Percentiles rank a stretch among this genome's conserved stretches.
phyloP scores from a whole-genome alignment of 768 basidiomycete species.

The Sistotremastrum niveocremeum region DNA sequence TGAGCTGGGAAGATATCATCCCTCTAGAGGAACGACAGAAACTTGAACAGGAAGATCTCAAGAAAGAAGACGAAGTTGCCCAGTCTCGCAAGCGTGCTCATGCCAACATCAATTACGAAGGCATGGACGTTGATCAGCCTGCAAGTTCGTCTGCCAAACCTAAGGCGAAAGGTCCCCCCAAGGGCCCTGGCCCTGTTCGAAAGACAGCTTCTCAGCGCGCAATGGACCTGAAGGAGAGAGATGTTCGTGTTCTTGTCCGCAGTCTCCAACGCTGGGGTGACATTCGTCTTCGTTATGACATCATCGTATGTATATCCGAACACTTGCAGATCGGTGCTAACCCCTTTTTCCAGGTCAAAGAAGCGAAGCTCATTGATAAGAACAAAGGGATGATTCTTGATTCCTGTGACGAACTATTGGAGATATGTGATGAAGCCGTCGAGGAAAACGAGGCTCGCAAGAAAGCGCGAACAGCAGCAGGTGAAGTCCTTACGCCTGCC shows the following conservation, averaged over 20 bases:
- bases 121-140: constrained; percentile 82
- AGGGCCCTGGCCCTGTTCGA: constrained; percentile 54
- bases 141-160: constrained; percentile 46
- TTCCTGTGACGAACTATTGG: constrained; percentile 85
- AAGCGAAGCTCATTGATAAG: constrained; percentile 87
- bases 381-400: constrained; percentile 86
- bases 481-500: constrained; percentile 82
- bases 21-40: constrained; percentile 82
- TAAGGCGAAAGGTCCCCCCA: constrained; percentile 64
- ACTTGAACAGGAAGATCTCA: constrained; percentile 64
- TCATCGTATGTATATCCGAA: constrained; percentile 56
- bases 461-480: constrained; percentile 57
- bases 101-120: constrained; percentile 81
- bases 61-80: constrained; percentile 55
- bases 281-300: constrained; percentile 85
- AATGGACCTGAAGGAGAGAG: constrained; percentile 94
- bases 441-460: constrained; percentile 76
- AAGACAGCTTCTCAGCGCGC: constrained; percentile 91
- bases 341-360: constrained; percentile 45
- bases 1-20: constrained; percentile 99
- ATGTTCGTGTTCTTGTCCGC: constrained; percentile 87
- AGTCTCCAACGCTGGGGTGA: constrained; percentile 98
- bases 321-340: constrained; percentile 3
- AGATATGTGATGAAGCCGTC: constrained; percentile 71
- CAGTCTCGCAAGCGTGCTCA: constrained; percentile 73